Evolutionary conservation across 352 stramenopile genomes (phyloP), one percentile per base, ranked within the genome.

Genomic region (Phytophthora gonapodyides): DNA sequence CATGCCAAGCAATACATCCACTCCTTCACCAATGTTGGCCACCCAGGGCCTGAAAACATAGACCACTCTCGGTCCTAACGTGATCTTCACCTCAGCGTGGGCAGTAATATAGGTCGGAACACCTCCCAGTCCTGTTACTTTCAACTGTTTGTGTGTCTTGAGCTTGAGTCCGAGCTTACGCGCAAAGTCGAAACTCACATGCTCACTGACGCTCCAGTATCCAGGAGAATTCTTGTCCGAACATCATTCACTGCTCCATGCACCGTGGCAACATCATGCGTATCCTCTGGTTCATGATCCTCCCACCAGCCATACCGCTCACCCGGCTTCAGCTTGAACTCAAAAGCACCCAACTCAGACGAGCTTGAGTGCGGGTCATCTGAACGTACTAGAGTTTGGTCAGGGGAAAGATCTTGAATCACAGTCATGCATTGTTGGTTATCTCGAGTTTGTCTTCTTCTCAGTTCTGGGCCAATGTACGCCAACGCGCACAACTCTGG

Each of bases 1-100:
- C 57, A 72, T 63, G 1, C 67, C 62, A 0, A 76, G 54, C 0
- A 76, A 42, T 8, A 44, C 65, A 2, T 73, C 54, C 17, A 73
- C 45, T 0, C 63, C 68, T 8, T 67, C 37, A 1, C 57, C 63
- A 6, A 76, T 48, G 37, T 73, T 73, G 0, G 38, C 63, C 3
- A 51, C 36, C 67, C 57, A 75, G 0, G 72, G 12, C 19, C 31
- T 31, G 1, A 24, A 36, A 19, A 46, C 35, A 44, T 75, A 72
- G 0, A 58, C 53, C 5, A 69, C 16, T 1, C 41, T 46, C 12
- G 46, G 3, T 1, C 68, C 63, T 1, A 73, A 40, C 1, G 58
- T 76, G 19, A 76, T 40, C 58, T 76, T 76, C 0, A 65, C 63
- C 3, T 7, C 0, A 0, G 67, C 35, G 10, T 52, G 60, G 0